These are phyloP conservation scores for Acacia confusa DNA, from an alignment of 306 rosid species.

Conservation along the genomic window DNA sequence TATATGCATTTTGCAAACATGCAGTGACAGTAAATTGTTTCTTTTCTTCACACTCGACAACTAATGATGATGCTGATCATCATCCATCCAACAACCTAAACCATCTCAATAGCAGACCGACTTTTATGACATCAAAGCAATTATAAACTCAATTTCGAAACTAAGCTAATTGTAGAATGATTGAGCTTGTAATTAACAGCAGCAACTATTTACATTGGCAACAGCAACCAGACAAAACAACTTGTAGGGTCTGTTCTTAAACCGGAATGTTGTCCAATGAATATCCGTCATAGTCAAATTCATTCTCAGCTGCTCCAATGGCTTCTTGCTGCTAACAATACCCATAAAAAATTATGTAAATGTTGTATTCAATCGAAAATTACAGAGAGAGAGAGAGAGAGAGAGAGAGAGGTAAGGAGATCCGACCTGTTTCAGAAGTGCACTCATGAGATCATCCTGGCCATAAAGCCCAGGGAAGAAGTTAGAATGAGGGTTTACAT, in stretches of 20 bases:
- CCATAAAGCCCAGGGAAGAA: constrained; percentile 61
- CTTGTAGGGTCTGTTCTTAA: constrained; percentile 39
- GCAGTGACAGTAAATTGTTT: constrained; percentile 37
- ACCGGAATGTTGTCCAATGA: constrained; percentile 77
- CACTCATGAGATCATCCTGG: constrained; percentile 95
- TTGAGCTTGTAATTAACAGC: constrained; percentile 38
- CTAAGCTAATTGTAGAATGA: constrained; percentile 47
- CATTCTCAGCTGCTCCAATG: constrained; percentile 56
- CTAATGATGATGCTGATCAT: constrained; percentile 20
- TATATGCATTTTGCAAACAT: constrained; percentile 50
- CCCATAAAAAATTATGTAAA: neutral
- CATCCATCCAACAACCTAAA: constrained; percentile 27
- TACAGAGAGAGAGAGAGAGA: too few species aligned
- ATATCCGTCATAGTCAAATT: constrained; percentile 86
- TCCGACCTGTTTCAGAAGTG: constrained; percentile 87
- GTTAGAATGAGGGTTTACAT: constrained; percentile 38
- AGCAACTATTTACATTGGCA: constrained; percentile 68
- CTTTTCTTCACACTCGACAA: constrained; percentile 28
- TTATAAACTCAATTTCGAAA: constrained; percentile 31
- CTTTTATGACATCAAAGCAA: constrained; percentile 39
- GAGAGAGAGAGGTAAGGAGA: constrained; percentile 12
- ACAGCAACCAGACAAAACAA: constrained; percentile 40
- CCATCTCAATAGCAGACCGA: constrained; percentile 31
- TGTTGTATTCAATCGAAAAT: neutral
- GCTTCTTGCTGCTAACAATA: constrained; percentile 67